Conservation (phyloP, 1,284 basidiomycete species). For the Stygiomarasmius scandens region DNA sequence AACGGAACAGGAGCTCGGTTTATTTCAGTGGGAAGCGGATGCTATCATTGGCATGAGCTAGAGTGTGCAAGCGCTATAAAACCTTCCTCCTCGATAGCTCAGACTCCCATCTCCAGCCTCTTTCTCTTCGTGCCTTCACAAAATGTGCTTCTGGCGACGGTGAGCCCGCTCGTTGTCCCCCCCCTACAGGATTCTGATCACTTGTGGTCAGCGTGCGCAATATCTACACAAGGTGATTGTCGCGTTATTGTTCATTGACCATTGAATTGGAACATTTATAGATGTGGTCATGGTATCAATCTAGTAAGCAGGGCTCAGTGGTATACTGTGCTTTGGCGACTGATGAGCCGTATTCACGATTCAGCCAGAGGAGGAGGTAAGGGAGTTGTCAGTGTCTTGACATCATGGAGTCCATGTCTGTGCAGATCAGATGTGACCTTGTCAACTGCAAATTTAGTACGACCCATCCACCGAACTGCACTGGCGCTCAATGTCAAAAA, state of each 20-base stretch:
- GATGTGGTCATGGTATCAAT: slow-evolving; percentile 62
- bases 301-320: slow-evolving; percentile 42
- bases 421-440: slow-evolving; percentile 65
- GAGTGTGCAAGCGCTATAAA: background rate
- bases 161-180: slow-evolving; percentile 28
- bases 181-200: background rate
- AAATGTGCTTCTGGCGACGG: slow-evolving; percentile 50
- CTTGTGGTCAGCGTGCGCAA: slow-evolving; percentile 48
- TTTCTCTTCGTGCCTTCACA: slow-evolving; percentile 9
- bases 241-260: background rate
- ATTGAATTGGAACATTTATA: slow-evolving; percentile 26
- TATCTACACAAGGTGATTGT: slow-evolving; percentile 47
- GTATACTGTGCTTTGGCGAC: background rate
- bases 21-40: slow-evolving; percentile 8
- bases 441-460: slow-evolving; percentile 68
- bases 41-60: slow-evolving; percentile 8
- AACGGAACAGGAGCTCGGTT: background rate
- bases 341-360: slow-evolving; percentile 7
- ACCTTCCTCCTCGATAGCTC: background rate
- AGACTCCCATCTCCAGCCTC: background rate
- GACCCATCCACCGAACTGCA: slow-evolving; percentile 56
- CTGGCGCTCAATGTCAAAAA: slow-evolving; percentile 52
- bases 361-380: slow-evolving; percentile 67
- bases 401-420: slow-evolving; percentile 6
- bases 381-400: slow-evolving; percentile 9